Conservation (phyloP, 148 eudicot genomes). For the Diospyros lotus region DNA sequence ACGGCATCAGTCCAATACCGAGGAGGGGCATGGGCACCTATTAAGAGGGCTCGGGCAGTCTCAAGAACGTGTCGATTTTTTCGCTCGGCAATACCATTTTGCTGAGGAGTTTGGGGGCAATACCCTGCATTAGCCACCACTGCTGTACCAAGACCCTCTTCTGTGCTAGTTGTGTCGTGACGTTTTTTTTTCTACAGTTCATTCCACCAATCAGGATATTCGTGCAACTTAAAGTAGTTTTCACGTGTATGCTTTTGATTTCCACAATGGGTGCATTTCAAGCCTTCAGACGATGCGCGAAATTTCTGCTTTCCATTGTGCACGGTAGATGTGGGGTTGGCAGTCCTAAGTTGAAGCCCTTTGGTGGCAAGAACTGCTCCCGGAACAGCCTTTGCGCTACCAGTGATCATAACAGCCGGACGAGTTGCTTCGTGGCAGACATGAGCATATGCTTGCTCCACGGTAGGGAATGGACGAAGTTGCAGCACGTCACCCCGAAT, state of each 20-base stretch:
- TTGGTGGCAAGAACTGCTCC: neutral
- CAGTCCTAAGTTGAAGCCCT: neutral
- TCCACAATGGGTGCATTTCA: conserved; percentile 5
- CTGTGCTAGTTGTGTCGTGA: neutral
- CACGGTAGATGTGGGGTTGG: neutral
- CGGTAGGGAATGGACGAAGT: neutral
- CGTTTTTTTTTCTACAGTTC: neutral
- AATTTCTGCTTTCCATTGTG: neutral
- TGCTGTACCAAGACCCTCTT: neutral
- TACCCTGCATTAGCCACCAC: neutral
- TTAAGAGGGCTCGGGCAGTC: neutral
- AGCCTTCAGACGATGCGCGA: neutral
- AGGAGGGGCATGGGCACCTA: neutral
- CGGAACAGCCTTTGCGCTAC: neutral
- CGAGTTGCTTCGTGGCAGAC: neutral
- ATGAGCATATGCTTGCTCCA: conserved; percentile 6
- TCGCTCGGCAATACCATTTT: neutral
- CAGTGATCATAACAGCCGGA: neutral
- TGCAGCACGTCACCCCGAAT: neutral
- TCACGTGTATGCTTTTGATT: neutral
- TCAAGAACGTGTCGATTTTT: conserved; percentile 1
- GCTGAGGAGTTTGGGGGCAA: neutral
- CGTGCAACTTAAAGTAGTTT: too few species aligned
- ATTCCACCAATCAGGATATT: too few species aligned
- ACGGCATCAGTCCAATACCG: neutral